Base-by-base conservation (phyloP, 164 flowering plant genomes). In the Protea cynaroides region DNA sequence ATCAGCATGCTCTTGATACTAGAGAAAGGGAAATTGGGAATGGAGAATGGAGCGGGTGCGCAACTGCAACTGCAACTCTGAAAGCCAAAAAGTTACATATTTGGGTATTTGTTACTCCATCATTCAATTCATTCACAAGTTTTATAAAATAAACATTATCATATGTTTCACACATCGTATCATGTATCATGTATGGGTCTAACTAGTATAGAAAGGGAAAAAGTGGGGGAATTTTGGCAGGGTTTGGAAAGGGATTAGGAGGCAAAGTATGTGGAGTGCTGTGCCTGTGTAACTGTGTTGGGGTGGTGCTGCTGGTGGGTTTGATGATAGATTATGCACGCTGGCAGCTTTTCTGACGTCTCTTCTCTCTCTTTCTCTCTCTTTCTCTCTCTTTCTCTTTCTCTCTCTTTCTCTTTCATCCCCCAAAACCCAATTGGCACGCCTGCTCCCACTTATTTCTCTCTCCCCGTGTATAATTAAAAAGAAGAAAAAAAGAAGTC, bases 271-370 rank as follows among this genome's bases (percentile, higher is more conserved):
- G 78, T 71, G 81, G 66, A 29, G 66, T 53, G 67, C 46, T 40
- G 46, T n/a, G n/a, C n/a, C 34, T 29, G 34, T 29, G 34, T 29
- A 29, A 29, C 34, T 29, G 4, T 40, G 40, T 49, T 49, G 6
- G 18, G 52, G 53, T 63, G 56, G 70, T 73, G 55, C 71, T 76
- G 70, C 74, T 72, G 79, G 88, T 81, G 85, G 85, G 74, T 78
- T 82, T 79, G 79, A 79, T 84, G 81, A 80, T 83, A n/a, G 76
- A 74, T 74, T 72, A 80, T 84, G 85, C 96, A 83, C 86, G 92
- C 89, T 80, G 81, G 84, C 90, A 89, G 88, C 92, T 86, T 88
- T 85, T 71, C 77, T 70, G 70, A 67, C 71, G 50, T 68, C 70
- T 36, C 50, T 56, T 62, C 51, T 25, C 74, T 64, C 65, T 52